These are phyloP conservation scores for Fusarium lateritium DNA, from an alignment of 2,329 filamentous ascomycete species.

Conservation along the genomic window DNA sequence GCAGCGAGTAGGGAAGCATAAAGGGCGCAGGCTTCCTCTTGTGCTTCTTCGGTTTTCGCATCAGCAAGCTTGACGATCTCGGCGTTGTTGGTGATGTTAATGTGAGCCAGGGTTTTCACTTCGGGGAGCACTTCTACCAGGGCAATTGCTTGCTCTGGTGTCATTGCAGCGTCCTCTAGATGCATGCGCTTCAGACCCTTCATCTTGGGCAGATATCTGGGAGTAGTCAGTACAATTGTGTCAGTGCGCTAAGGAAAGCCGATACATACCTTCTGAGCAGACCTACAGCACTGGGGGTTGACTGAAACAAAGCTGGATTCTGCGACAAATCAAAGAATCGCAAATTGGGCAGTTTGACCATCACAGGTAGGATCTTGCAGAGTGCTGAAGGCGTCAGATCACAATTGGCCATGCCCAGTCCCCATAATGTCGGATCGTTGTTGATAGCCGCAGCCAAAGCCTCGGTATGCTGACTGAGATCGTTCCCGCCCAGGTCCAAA, in stretches of 20 bases:
- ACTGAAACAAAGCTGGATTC: constrained; percentile 84
- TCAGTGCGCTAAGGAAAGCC: neutral
- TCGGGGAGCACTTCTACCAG: constrained; percentile 93
- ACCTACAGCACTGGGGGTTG: constrained; percentile 79
- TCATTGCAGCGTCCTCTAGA: constrained; percentile 86
- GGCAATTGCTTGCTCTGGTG: constrained; percentile 89
- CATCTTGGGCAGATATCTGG: constrained; percentile 83
- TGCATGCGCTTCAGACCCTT: constrained; percentile 85
- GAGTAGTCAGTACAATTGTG: constrained; percentile 16
- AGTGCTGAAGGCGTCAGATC: constrained; percentile 82
- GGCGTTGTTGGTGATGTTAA: constrained; percentile 88
- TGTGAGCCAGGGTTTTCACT: constrained; percentile 82
- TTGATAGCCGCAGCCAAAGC: constrained; percentile 67
- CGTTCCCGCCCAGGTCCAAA: constrained; percentile 90
- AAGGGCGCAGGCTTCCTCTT: constrained; percentile 94
- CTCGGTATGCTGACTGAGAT: constrained; percentile 71
- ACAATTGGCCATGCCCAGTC: constrained; percentile 88
- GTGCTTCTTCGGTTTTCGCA: constrained; percentile 81
- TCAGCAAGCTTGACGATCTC: constrained; percentile 78
- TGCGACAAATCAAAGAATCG: constrained; percentile 94
- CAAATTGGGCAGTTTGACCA: constrained; percentile 79
- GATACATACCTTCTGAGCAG: constrained; percentile 78
- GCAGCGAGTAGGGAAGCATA: constrained; percentile 94
- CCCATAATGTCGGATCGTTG: constrained; percentile 76
- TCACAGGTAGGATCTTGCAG: constrained; percentile 79